Base-by-base conservation (phyloP, 192 early-diverging fungal genomes). In the Fimicolochytrium jonesii region DNA sequence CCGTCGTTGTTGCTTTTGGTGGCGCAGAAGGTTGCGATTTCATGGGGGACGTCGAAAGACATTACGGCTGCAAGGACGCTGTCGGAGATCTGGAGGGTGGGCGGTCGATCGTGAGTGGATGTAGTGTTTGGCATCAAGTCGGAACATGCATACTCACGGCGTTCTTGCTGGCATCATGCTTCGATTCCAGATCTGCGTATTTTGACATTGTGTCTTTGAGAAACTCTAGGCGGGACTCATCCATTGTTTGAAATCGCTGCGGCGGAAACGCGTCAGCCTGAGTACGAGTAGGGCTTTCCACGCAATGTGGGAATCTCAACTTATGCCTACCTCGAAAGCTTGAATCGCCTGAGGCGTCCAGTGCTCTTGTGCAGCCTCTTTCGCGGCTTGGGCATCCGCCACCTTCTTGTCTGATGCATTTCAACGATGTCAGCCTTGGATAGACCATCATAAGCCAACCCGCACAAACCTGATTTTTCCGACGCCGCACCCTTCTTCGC, bases 181-280 rank as follows among this genome's bases (percentile, higher is more conserved):
- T 47, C 18, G 30, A 63, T 55, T 43, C 60, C 6, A 67, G 22
- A 32, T 70, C 64, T 25, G 64, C 68, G 33, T 46, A 70, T 20
- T 51, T 59, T 2, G 63, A 13, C 0, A 75, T 10, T 6, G 46
- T 46, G 7, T 56, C 51, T 52, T 70, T 75, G 6, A 75, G 26
- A 2, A 29, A 20, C 1, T 26, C 30, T 25, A 67, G 50, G 11
- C 73, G 57, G 9, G 56, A 26, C 33, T 63, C 54, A 33, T 75
- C 73, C 67, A 75, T 70, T 25, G 28, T n/a, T 67, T 75, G 64
- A 59, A 70, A 75, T 62, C 59, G 69, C 68, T 75, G n/a, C n/a
- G n/a, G n/a, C n/a, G n/a, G n/a, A n/a, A 28, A 59, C 17, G n/a
- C 7, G 25, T 1, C 25, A 25, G 41, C 10, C 22, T 60, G 23